Evolutionary conservation across 768 basidiomycete species (phyloP).

Genomic region (Podaxis sp.): DNA sequence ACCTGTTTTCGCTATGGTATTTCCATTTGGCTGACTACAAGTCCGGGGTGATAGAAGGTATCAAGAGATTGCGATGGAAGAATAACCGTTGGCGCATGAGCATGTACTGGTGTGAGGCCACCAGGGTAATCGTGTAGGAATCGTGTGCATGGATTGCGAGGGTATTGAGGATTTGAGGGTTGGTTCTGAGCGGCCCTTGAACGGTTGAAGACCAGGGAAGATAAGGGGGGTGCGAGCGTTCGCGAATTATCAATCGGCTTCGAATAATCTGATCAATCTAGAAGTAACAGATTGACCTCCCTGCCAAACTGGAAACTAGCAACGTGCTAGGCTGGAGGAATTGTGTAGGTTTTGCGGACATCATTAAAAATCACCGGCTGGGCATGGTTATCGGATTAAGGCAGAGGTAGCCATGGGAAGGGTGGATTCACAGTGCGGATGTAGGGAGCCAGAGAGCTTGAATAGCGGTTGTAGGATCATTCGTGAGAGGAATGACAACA

Average conservation of each 20-base stretch:
- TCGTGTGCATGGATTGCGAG: not conserved
- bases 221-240: not conserved
- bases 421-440: not conserved
- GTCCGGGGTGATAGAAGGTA: not conserved
- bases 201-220: not conserved
- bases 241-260: not conserved
- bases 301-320: not conserved
- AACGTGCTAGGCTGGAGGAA: not conserved
- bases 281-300: not conserved
- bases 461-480: not conserved
- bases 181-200: not conserved
- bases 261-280: not conserved
- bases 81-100: not conserved
- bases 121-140: not conserved
- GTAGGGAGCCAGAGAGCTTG: not conserved
- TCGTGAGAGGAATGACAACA: constrained; percentile 14
- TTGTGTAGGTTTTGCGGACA: not conserved
- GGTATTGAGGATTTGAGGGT: not conserved
- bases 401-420: not conserved
- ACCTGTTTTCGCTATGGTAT: not conserved
- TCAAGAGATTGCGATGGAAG: not conserved
- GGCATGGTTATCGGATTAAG: constrained; percentile 4
- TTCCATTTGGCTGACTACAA: not conserved
- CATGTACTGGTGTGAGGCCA: not conserved
- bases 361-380: not conserved